Evolutionary conservation across 768 basidiomycete species (phyloP).

Genomic region (Mycena olivaceomarginata): DNA sequence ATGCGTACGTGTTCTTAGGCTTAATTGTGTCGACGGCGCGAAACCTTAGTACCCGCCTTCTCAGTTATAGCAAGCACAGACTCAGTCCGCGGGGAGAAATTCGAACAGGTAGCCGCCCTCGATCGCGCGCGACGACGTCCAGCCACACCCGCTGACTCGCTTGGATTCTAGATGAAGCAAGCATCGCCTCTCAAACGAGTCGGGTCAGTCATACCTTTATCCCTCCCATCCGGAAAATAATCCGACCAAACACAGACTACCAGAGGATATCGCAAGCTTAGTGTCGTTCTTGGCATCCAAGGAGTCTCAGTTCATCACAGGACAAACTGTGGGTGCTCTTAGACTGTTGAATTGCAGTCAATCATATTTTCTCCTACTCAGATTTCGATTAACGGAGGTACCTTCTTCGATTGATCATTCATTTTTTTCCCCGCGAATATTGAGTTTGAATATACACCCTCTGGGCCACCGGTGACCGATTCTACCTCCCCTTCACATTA

Average conservation of each 20-base stretch:
- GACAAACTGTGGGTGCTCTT: slow-evolving; percentile 25
- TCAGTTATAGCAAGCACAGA: no score
- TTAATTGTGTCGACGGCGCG: no score
- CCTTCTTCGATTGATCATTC: slow-evolving; percentile 28
- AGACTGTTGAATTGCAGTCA: not conserved
- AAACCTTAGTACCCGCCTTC: no score
- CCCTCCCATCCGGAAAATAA: not conserved
- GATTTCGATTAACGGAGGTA: slow-evolving; percentile 34
- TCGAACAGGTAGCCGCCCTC: no score
- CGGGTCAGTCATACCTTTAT: no score
- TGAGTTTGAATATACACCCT: no score
- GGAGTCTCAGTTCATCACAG: slow-evolving; percentile 53
- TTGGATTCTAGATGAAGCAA: not conserved
- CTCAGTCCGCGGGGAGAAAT: no score
- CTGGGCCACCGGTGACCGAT: no score
- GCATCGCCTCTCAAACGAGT: slow-evolving; percentile 16
- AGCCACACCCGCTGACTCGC: no score
- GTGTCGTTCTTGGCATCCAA: slow-evolving; percentile 54
- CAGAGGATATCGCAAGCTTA: slow-evolving; percentile 49
- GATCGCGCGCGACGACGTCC: no score
- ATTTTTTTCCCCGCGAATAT: no score
- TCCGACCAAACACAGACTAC: not conserved
- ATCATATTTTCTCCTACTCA: not conserved
- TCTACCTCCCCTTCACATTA: no score
- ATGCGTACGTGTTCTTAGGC: not conserved